These are phyloP conservation scores for Fusarium udum DNA, from an alignment of 2,329 filamentous ascomycete species.

Conservation along the genomic window DNA sequence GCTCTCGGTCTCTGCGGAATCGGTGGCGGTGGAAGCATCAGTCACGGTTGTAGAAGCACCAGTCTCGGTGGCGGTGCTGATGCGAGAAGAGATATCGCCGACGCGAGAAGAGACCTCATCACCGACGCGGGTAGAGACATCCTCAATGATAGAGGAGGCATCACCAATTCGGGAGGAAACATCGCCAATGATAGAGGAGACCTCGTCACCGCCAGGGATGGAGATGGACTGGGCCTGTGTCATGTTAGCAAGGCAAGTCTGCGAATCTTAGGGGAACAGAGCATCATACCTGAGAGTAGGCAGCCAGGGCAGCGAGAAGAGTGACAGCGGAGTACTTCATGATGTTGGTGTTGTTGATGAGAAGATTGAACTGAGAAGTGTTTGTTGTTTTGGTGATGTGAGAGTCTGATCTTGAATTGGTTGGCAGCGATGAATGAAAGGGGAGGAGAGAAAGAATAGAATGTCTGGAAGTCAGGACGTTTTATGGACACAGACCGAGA, in stretches of 20 bases:
- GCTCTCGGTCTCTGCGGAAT: constrained; percentile 28
- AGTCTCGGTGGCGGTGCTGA: constrained; percentile 10
- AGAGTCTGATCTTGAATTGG: constrained; percentile 7
- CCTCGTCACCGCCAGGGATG: constrained; percentile 13
- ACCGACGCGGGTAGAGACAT: constrained; percentile 13
- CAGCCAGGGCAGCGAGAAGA: constrained; percentile 45
- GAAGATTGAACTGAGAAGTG: constrained; percentile 3
- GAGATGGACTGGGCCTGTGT: constrained; percentile 24
- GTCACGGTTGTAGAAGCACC: constrained; percentile 14
- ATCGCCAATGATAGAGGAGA: constrained; percentile 26
- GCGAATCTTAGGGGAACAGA: not conserved
- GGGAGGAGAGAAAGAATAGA: not conserved
- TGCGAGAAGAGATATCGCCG: constrained; percentile 23
- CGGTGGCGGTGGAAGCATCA: constrained; percentile 19
- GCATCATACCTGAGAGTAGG: constrained; percentile 33
- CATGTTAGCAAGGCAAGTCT: not conserved
- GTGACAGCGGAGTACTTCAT: constrained; percentile 53
- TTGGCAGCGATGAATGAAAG: constrained; percentile 17
- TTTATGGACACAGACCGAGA: constrained; percentile 29
- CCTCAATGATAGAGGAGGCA: constrained; percentile 18
- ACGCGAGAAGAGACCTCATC: constrained; percentile 14
- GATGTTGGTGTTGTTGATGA: constrained; percentile 29
- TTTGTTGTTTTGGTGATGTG: constrained; percentile 6
- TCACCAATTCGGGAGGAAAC: constrained; percentile 12
- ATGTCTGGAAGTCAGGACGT: constrained; percentile 22